Evolutionary conservation across 148 eudicot species (phyloP).

Genomic region (Cornus suecica): DNA sequence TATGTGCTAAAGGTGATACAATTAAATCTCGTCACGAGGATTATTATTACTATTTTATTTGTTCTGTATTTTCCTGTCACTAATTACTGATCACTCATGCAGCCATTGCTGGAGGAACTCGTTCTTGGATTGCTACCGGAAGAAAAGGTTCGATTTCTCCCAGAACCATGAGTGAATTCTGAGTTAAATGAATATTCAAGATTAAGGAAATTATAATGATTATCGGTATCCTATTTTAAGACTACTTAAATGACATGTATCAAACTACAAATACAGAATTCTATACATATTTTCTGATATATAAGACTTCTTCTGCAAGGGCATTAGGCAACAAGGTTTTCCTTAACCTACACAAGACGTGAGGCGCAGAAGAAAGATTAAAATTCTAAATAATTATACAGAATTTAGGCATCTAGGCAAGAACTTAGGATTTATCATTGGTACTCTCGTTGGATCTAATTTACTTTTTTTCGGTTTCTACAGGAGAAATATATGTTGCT

Average conservation of each 20-base stretch:
- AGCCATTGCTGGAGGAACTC: slow-evolving; percentile 52
- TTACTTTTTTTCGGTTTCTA: neutral
- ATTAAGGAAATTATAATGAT: neutral
- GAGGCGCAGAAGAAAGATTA: too few species aligned
- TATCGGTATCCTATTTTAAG: too few species aligned
- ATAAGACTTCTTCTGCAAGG: too few species aligned
- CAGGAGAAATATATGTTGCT: slow-evolving; percentile 82
- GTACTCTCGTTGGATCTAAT: neutral
- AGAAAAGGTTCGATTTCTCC: slow-evolving; percentile 51
- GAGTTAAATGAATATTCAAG: neutral
- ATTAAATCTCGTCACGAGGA: neutral
- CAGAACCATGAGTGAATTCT: neutral
- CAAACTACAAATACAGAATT: too few species aligned
- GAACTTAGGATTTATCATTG: too few species aligned
- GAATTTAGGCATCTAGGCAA: too few species aligned
- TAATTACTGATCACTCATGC: slow-evolving; percentile 20
- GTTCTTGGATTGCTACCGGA: slow-evolving; percentile 89
- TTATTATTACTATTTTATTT: neutral
- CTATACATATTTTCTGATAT: too few species aligned
- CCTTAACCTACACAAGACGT: too few species aligned
- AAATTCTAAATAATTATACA: too few species aligned
- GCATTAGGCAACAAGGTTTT: too few species aligned
- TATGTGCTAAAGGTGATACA: slow-evolving; percentile 76
- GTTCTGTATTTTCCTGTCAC: neutral
- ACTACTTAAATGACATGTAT: too few species aligned